Evolutionary conservation across 768 basidiomycete genomes (phyloP).

Genomic region (Naganishia kalamii): DNA sequence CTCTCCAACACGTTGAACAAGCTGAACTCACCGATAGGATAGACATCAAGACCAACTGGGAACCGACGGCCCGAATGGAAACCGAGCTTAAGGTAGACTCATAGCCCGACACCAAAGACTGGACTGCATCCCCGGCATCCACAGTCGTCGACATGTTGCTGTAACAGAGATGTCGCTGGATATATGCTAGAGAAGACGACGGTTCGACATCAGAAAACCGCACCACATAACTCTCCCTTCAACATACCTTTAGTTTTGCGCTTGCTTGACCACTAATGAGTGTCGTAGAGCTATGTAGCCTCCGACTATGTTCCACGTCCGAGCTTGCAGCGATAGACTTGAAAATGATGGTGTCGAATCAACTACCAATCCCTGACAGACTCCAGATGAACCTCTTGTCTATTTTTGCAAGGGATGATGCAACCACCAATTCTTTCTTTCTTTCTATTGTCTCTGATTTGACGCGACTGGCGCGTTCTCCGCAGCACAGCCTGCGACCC

Average conservation of each 20-base stretch:
- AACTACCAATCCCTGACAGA: no score
- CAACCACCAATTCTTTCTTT: no score
- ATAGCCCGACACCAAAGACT: slow-evolving; percentile 37
- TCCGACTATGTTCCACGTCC: no score
- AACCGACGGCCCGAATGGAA: slow-evolving; percentile 45
- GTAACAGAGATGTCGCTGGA: background rate
- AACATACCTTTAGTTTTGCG: no score
- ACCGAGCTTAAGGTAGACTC: slow-evolving; percentile 39
- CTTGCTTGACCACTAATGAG: background rate
- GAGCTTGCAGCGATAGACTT: no score
- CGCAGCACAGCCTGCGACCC: background rate
- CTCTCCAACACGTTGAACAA: background rate
- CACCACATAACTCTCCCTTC: no score
- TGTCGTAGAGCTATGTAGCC: background rate
- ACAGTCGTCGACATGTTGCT: slow-evolving; percentile 2
- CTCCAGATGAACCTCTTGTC: no score
- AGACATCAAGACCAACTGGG: slow-evolving; percentile 47
- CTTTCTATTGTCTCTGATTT: background rate
- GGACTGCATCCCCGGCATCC: slow-evolving; percentile 11
- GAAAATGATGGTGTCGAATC: no score
- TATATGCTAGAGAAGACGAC: background rate
- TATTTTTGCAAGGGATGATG: no score
- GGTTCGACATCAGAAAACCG: background rate
- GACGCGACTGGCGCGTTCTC: background rate
- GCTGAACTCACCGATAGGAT: slow-evolving; percentile 38